Base-by-base conservation (phyloP, 2,329 filamentous ascomycete species). In the Emmonsia crescens region DNA sequence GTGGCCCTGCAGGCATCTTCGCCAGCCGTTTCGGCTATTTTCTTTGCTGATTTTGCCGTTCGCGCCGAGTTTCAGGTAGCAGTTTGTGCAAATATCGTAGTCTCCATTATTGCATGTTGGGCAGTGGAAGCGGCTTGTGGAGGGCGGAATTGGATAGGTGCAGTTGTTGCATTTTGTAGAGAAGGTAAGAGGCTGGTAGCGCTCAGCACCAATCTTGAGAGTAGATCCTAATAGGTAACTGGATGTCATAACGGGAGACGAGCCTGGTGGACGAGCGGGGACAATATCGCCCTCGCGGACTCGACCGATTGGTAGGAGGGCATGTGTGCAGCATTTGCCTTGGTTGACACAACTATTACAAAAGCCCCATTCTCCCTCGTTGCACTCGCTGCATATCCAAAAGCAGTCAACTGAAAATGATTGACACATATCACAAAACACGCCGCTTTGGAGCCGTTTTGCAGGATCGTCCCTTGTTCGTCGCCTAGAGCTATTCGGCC, bases 361-460 rank as follows among this genome's bases (percentile, higher is more conserved):
- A 72, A 90, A 96, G 0, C 93, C 93, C 92, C 92, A 97, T 70
- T 95, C 92, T 5, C 91, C 93, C 64, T 94, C 86, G 68, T 96
- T 96, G 76, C 93, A 97, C 31, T 82, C 73, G 63, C 88, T 85
- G 73, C 93, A 97, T 64, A 89, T 86, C 93, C 92, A 97, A 74
- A 89, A 96, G 74, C 90, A 94, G 59, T 87, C 83, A 68, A 95
- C 92, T 0, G 90, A 83, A 78, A 85, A 89, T 0, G 82, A 79
- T 21, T 82, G 78, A 72, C 93, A 96, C 56, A 83, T 82, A 44
- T 88, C 85, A 72, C 93, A 97, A 73, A 96, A 96, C 5, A 89
- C 86, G 24, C 93, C 93, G 59, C 83, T 86, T 73, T 94, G 85
- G 0, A 94, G 76, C 29, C 89, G 80, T 46, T 81, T 80, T 4